These are phyloP conservation scores for Agaricales sp. DNA, from an alignment of 1,284 basidiomycete genomes.

Conservation along the genomic window DNA sequence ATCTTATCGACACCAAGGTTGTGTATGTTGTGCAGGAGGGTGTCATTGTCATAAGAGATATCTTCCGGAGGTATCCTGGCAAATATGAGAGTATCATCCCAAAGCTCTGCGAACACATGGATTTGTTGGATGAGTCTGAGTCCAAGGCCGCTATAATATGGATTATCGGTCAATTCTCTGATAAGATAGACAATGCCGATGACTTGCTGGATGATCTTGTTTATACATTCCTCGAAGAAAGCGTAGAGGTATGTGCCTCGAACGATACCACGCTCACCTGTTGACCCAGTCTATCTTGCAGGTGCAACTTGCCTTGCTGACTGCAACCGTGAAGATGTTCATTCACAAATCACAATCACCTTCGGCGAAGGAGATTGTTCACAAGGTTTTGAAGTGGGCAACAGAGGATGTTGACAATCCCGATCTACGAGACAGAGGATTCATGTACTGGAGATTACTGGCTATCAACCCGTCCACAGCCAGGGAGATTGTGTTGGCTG, in stretches of 20 bases:
- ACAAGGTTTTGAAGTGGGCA: slow-evolving; percentile 93
- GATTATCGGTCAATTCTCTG: slow-evolving; percentile 96
- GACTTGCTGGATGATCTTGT: slow-evolving; percentile 91
- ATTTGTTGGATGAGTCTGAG: slow-evolving; percentile 90
- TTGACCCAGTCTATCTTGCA: slow-evolving; percentile 19
- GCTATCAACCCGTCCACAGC: slow-evolving; percentile 90
- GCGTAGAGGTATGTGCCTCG: slow-evolving; percentile 61
- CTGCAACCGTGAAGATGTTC: slow-evolving; percentile 95
- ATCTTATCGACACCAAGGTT: slow-evolving; percentile 89
- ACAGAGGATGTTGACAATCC: slow-evolving; percentile 98
- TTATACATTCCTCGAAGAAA: slow-evolving; percentile 89
- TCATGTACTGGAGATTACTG: slow-evolving; percentile 98
- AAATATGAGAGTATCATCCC: slow-evolving; percentile 95
- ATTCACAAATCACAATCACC: slow-evolving; percentile 84
- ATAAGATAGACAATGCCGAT: slow-evolving; percentile 93
- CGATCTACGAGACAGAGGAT: slow-evolving; percentile 92
- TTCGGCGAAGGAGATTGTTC: slow-evolving; percentile 83
- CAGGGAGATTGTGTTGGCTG: slow-evolving; percentile 84
- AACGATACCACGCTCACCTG: neutral
- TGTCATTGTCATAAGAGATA: slow-evolving; percentile 95
- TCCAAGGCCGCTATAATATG: slow-evolving; percentile 96
- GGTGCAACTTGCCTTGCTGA: slow-evolving; percentile 94
- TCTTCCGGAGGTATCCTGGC: slow-evolving; percentile 95
- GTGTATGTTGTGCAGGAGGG: slow-evolving; percentile 98
- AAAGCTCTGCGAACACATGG: slow-evolving; percentile 85